Evolutionary conservation across 345 rosid genomes (phyloP).

Genomic region (Nephelium lappaceum): DNA sequence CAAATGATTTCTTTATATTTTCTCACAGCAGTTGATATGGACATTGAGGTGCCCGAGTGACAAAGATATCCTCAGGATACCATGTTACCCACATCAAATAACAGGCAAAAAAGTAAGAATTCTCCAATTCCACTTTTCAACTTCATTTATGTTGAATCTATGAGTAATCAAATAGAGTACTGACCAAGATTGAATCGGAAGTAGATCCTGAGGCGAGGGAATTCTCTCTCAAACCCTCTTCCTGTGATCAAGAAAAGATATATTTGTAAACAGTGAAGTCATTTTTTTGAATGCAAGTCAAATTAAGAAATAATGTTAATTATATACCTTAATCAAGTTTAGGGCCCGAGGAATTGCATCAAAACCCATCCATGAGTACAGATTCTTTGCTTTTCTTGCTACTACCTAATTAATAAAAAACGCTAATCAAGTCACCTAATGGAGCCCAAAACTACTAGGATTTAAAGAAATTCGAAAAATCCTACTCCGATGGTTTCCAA

Average conservation of each 20-base stretch:
- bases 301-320: background rate
- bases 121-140: too few species aligned
- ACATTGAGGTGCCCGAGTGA: too few species aligned
- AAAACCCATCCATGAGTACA: slow-evolving; percentile 78
- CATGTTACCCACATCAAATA: too few species aligned
- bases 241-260: slow-evolving; percentile 39
- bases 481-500: slow-evolving; percentile 77
- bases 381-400: slow-evolving; percentile 71
- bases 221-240: slow-evolving; percentile 60
- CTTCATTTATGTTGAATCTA: too few species aligned
- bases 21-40: background rate
- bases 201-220: slow-evolving; percentile 37
- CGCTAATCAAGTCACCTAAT: slow-evolving; percentile 20
- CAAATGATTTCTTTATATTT: background rate
- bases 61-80: too few species aligned
- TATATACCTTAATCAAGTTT: slow-evolving; percentile 51
- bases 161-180: background rate
- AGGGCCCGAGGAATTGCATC: slow-evolving; percentile 65
- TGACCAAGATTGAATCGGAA: slow-evolving; percentile 42
- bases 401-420: slow-evolving; percentile 53
- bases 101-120: too few species aligned
- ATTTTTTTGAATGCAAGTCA: too few species aligned
- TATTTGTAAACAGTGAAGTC: background rate
- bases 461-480: background rate
- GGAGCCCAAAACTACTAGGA: background rate